A percentile compares a stretch with the other conserved stretches of the same genome.
Conservation (phyloP, 345 rosid genomes). For the Eucalyptus virginea region DNA sequence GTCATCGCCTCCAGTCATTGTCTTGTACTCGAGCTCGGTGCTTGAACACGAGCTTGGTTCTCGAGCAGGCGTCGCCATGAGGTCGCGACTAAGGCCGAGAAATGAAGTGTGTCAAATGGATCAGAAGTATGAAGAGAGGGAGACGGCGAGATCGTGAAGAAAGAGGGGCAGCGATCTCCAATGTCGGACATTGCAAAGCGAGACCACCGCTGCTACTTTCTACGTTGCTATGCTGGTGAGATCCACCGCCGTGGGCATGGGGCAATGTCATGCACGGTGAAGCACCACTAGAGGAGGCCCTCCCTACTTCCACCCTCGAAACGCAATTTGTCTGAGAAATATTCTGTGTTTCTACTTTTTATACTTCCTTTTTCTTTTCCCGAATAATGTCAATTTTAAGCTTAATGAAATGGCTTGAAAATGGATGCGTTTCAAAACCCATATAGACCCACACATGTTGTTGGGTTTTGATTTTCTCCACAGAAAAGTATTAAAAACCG, state of each 20-base stretch:
- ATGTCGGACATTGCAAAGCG: no score
- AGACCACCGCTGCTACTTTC: no score
- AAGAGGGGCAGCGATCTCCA: no score
- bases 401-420: background rate
- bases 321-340: no score
- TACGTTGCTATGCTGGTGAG: no score
- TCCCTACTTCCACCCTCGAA: no score
- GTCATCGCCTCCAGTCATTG: rapidly evolving
- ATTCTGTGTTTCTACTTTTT: background rate
- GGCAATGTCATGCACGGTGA: no score
- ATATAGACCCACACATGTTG: background rate
- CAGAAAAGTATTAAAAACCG: background rate
- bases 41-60: background rate
- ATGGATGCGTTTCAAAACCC: background rate
- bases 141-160: background rate
- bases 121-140: background rate
- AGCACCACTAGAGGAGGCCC: no score
- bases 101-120: no score
- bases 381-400: background rate
- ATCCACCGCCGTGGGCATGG: no score
- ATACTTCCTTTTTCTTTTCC: background rate
- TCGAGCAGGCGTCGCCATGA: background rate
- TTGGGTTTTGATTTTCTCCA: background rate
- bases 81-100: background rate
- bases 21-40: background rate